Conservation (phyloP, 129 eudicot genomes). For the Artemisia tridentata region DNA sequence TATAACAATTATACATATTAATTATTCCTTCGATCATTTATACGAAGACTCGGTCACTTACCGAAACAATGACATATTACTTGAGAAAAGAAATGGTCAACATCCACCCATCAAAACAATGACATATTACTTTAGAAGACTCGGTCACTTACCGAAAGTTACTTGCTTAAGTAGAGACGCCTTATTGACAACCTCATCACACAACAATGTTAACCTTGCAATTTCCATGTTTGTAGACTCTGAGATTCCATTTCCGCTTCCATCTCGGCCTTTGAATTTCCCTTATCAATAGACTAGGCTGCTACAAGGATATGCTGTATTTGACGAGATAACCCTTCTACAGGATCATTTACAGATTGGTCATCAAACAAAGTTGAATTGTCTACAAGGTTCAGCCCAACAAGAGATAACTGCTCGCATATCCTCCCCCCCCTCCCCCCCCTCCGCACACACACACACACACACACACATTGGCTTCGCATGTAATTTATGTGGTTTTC, state of each 20-base stretch:
- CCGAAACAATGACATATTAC: too few species aligned
- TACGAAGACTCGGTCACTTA: conserved; percentile 35
- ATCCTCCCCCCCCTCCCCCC: conserved; percentile 44
- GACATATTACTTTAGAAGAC: background rate
- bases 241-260: conserved; percentile 72
- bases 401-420: conserved; percentile 51
- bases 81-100: too few species aligned
- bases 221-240: conserved; percentile 81
- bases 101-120: background rate
- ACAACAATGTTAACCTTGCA: conserved; percentile 70
- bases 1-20: too few species aligned
- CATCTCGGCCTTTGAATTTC: conserved; percentile 72
- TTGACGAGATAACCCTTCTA: conserved; percentile 60
- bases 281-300: conserved; percentile 75
- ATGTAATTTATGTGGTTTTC: conserved; percentile 24
- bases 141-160: conserved; percentile 63
- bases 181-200: conserved; percentile 87
- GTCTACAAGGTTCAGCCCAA: conserved; percentile 63
- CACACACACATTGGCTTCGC: conserved; percentile 25
- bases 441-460: conserved; percentile 22
- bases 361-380: conserved; percentile 43
- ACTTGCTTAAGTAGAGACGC: conserved; percentile 96
- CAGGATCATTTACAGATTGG: conserved; percentile 43
- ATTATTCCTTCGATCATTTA: too few species aligned
- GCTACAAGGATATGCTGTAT: conserved; percentile 59